Evolutionary conservation across 2,329 filamentous ascomycete genomes (phyloP), one percentile per base, ranked within the genome.

Genomic region (Lachnellula arida): DNA sequence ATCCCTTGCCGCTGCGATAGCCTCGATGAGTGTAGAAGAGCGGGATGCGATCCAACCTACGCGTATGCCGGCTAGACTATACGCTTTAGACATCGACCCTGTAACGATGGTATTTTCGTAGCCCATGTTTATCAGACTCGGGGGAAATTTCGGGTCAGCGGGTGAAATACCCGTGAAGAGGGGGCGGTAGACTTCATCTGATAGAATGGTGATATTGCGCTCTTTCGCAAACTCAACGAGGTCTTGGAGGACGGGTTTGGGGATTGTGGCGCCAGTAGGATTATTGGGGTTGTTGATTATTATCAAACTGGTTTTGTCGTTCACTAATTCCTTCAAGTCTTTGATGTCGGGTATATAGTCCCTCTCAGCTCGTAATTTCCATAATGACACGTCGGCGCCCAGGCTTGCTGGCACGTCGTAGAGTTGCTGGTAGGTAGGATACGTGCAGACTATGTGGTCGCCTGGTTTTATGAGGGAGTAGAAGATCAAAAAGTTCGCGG

Each of bases 351-450:
- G 82, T 6, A 86, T 72, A 75, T 86, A 94, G 15, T 80, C 78
- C 49, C 89, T 79, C 22, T 83, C 76, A 40, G 81, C 77, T 49
- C 78, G 79, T 8, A 90, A 77, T 67, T 81, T 84, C 91, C 91
- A 96, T 11, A 93, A 70, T 43, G 85, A 84, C 15, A 95, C 87
- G 56, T 89, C 82, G 1, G 89, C 89, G 0, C 91, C 90, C 5
- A 95, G 74, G 39, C 84, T 87, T 62, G 79, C 77, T 0, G 91
- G 89, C 0, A 95, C 81, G 9, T 84, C 77, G 67, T 93, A 94
- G 1, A 96, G 78, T 65, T 94, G 89, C 70, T 94, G 89, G 66
- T 94, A 95, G 0, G 89, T 93, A 12, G 91, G 91, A 68, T 91
- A 89, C 56, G 94, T 88, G 66, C 89, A 94, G 56, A 96, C 81